Conservation (phyloP, 2,329 filamentous ascomycete genomes). For the Hansfordia pulvinata region DNA sequence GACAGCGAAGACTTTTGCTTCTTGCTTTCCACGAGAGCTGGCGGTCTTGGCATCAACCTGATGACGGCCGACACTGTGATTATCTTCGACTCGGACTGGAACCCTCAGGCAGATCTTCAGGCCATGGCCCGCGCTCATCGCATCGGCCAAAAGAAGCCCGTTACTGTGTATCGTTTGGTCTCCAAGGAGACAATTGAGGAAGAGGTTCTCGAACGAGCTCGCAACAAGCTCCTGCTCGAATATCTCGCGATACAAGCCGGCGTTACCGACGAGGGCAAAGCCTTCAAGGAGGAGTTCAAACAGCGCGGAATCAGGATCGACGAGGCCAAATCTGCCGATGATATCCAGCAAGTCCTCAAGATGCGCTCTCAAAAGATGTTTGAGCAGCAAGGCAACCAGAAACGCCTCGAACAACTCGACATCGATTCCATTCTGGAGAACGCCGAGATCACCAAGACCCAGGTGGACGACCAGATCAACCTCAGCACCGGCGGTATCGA, state of each 20-base stretch:
- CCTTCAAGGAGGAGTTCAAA: conserved; percentile 59
- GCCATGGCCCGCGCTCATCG: conserved; percentile 97
- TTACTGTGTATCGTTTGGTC: conserved; percentile 91
- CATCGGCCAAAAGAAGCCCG: conserved; percentile 91
- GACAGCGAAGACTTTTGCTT: conserved; percentile 95
- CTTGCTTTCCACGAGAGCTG: conserved; percentile 83
- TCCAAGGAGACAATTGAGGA: conserved; percentile 98
- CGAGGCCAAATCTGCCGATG: conserved; percentile 81
- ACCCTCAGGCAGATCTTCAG: conserved; percentile 93
- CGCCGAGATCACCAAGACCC: conserved; percentile 92
- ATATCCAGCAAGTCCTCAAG: conserved; percentile 93
- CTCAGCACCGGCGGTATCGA: conserved; percentile 77
- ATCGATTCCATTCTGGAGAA: conserved; percentile 96
- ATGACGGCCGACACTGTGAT: conserved; percentile 98
- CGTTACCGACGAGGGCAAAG: conserved; percentile 88
- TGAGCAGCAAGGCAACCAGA: conserved; percentile 91
- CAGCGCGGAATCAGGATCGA: conserved; percentile 62
- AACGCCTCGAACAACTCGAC: conserved; percentile 90
- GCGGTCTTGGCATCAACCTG: conserved; percentile 94
- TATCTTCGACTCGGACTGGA: conserved; percentile 98
- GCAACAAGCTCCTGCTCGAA: conserved; percentile 94
- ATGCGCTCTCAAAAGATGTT: conserved; percentile 99
- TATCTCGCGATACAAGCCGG: conserved; percentile 96
- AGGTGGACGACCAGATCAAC: conserved; percentile 81
- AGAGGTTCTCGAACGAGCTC: conserved; percentile 87